phyloP scores from a whole-genome alignment of 257 asterid species.

The Mitragyna speciosa region DNA sequence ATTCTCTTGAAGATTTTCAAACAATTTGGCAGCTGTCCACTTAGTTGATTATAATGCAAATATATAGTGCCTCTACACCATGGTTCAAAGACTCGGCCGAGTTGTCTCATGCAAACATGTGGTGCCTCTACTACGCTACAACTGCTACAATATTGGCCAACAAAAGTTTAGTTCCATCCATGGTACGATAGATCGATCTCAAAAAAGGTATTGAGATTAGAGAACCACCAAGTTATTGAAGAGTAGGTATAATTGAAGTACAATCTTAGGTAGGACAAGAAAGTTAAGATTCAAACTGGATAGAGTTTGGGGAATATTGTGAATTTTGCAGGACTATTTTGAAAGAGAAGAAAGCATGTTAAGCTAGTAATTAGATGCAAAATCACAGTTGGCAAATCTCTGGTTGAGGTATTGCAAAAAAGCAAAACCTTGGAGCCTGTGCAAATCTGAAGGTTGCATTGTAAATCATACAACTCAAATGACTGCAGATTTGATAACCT shows the following conservation, averaged over 20 bases:
- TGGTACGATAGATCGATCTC: slow-evolving; percentile 10
- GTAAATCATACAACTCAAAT: slow-evolving; percentile 3
- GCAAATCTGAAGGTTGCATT: neutral
- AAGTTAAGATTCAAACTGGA: neutral
- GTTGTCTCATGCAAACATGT: slow-evolving; percentile 7
- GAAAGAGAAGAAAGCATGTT: slow-evolving; percentile 8
- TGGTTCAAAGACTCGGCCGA: too few relatives aligned
- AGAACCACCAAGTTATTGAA: slow-evolving; percentile 20
- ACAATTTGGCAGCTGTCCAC: slow-evolving; percentile 17
- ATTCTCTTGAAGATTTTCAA: slow-evolving; percentile 5
- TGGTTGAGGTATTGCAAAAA: neutral
- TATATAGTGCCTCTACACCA: neutral
- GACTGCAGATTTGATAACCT: neutral
- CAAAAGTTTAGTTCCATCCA: neutral
- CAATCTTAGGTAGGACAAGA: neutral
- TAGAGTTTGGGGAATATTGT: neutral
- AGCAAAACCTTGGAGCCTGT: slow-evolving; percentile 7
- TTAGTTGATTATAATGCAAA: slow-evolving; percentile 11
- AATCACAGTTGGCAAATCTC: neutral
- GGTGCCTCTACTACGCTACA: neutral
- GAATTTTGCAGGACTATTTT: slow-evolving; percentile 1
- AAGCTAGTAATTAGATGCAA: slow-evolving; percentile 8
- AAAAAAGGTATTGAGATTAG: neutral
- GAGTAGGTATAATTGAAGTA: slow-evolving; percentile 17
- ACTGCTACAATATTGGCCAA: neutral